These are phyloP conservation scores for Oryza australiensis DNA, from an alignment of 176 grass and related monocot species.

Conservation along the genomic window DNA sequence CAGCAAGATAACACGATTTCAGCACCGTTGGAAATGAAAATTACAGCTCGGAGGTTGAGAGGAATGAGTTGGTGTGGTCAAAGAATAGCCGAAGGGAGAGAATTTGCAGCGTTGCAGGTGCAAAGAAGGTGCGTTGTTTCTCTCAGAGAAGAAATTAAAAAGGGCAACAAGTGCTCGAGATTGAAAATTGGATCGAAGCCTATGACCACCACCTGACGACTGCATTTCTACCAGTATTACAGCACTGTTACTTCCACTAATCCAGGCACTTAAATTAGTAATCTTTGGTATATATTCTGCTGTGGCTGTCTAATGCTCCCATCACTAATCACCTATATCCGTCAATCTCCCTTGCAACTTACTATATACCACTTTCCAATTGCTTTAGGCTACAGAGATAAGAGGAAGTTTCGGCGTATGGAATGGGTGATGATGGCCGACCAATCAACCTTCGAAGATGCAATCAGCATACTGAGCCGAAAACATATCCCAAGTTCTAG, in stretches of 20 bases:
- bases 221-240: background rate
- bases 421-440: background rate
- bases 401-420: constrained; percentile 3
- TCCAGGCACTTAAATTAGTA: background rate
- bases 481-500: too few species aligned
- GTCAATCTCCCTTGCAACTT: constrained; percentile 25
- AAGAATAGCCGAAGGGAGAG: constrained; percentile 8
- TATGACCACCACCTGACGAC: background rate
- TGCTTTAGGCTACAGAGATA: background rate
- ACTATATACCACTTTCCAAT: constrained; percentile 13
- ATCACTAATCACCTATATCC: background rate
- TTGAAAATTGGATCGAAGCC: constrained; percentile 13
- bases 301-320: constrained; percentile 5
- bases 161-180: background rate
- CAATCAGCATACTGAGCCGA: too few species aligned
- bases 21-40: background rate
- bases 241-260: background rate
- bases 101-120: background rate
- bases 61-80: constrained; percentile 25
- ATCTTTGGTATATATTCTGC: background rate
- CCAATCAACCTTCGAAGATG: background rate
- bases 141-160: background rate
- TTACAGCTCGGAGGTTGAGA: background rate
- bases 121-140: background rate
- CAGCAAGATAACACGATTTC: background rate